Base-by-base conservation (phyloP, 2,329 filamentous ascomycete species). In the Capronia epimyces region DNA sequence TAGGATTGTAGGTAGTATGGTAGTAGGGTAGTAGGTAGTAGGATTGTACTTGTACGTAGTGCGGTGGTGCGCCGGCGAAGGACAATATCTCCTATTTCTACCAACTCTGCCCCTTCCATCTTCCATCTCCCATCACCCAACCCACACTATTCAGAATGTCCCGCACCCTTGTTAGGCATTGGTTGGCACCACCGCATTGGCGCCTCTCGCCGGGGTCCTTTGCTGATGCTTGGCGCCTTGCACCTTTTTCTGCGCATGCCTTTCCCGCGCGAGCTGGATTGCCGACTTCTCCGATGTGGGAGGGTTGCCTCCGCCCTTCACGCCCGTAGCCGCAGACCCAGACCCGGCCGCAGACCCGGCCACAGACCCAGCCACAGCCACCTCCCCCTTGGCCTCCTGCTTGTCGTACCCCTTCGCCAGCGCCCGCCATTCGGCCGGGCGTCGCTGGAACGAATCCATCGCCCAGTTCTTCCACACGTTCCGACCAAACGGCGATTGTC, bases 401-500 rank as follows among this genome's bases (percentile, higher is more conserved):
- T 64, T 53, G 50, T 61, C 59, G 45, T 50, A 41, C 69, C 78
- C 78, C 42, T 82, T 82, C 9, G 78, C 78, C 58, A 80, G 75
- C 50, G 72, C 73, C 50, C 82, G 73, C 84, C 84, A 88, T 49
- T 86, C 82, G 4, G 70, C 72, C 34, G 80, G 71, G 46, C 76
- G 71, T 22, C 82, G 72, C 63, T 82, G 84, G 67, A 83, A 87
- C 4, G 84, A 67, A 66, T 88, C 84, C 78, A 87, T 83, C 29
- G 75, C 77, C 84, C 84, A 88, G 62, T 87, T 87, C 57, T 81
- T 75, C 83, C 83, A 87, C 9, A 87, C 83, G 2, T 80, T 81
- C 27, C 83, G 72, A 1, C 84, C 84, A 18, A 81, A 75, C 29
- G 76, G 78, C 1, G 78, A 82, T 50, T 86, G 81, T n/a, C 83